A percentile compares a stretch with the other conserved stretches of the same genome.
phyloP scores from a whole-genome alignment of 495 filamentous ascomycete genomes.

The Neurospora sp. region DNA sequence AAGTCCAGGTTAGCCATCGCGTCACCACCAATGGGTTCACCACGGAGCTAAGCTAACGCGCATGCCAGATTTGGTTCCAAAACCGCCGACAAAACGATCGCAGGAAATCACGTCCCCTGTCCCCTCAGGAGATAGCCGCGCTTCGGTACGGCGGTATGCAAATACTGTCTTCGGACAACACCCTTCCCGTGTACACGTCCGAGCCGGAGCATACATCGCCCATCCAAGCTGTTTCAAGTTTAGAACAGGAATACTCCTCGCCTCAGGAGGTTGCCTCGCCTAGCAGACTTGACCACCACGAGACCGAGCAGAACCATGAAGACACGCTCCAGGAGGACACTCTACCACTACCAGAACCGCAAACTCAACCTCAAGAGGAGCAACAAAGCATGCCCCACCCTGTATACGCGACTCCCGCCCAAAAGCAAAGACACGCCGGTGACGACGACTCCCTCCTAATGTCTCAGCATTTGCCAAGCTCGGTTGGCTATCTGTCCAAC shows the following conservation, averaged over 20 bases:
- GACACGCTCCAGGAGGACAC: neutral
- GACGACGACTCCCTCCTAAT: slow-evolving; percentile 2
- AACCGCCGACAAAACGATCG: slow-evolving; percentile 92
- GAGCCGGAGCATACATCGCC: slow-evolving; percentile 12
- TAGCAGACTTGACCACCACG: neutral
- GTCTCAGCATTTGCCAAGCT: slow-evolving; percentile 23
- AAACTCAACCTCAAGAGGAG: neutral
- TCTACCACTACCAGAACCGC: neutral
- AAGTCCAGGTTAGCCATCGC: slow-evolving; percentile 71
- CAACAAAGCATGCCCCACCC: neutral
- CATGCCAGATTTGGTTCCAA: slow-evolving; percentile 91
- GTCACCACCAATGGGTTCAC: neutral
- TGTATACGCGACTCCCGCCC: slow-evolving; percentile 5
- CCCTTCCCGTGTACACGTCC: neutral
- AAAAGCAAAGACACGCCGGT: neutral
- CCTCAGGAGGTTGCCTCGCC: neutral
- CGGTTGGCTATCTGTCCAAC: slow-evolving; percentile 29
- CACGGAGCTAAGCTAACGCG: neutral
- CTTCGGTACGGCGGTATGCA: slow-evolving; percentile 47
- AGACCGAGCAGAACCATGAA: slow-evolving; percentile 1
- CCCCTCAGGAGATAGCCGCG: slow-evolving; percentile 66
- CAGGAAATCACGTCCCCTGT: slow-evolving; percentile 77
- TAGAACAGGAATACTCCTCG: slow-evolving; percentile 6
- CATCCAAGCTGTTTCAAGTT: slow-evolving; percentile 9
- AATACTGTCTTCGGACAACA: slow-evolving; percentile 38